phyloP scores from a whole-genome alignment of 805 yeast genomes.

The Spathaspora boniae region DNA sequence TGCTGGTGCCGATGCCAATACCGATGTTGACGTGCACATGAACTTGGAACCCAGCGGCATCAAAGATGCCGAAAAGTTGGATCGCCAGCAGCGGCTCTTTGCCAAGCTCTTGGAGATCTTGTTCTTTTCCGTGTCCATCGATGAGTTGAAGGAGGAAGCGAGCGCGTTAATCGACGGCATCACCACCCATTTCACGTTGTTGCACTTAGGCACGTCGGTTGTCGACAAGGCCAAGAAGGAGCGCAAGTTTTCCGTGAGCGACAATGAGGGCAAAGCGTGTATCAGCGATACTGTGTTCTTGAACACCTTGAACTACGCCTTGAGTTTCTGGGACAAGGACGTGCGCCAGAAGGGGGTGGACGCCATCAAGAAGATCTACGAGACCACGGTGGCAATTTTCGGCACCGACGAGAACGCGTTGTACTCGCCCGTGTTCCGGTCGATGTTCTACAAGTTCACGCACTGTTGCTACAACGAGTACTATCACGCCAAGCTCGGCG shows the following conservation, averaged over 20 bases:
- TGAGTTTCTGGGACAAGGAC: conserved; percentile 69
- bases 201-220: conserved; percentile 73
- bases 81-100: conserved; percentile 63
- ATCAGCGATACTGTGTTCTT: conserved; percentile 68
- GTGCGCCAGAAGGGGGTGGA: conserved; percentile 71
- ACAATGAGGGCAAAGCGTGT: conserved; percentile 72
- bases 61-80: conserved; percentile 47
- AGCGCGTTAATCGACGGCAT: conserved; percentile 55
- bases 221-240: conserved; percentile 64
- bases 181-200: conserved; percentile 73
- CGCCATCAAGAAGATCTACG: conserved; percentile 59
- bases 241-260: conserved; percentile 69
- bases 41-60: conserved; percentile 41
- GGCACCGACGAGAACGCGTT: conserved; percentile 64
- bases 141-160: conserved; percentile 71
- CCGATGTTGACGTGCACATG: neutral
- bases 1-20: no score
- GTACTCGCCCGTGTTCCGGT: conserved; percentile 70
- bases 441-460: conserved; percentile 75
- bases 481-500: conserved; percentile 83
- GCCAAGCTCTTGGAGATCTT: conserved; percentile 63
- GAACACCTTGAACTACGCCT: conserved; percentile 72
- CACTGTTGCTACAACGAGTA: conserved; percentile 91
- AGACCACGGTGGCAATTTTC: conserved; percentile 61
- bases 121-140: conserved; percentile 72